These are phyloP conservation scores for Inonotus hispidus DNA, from an alignment of 1,284 basidiomycete genomes.

Conservation along the genomic window DNA sequence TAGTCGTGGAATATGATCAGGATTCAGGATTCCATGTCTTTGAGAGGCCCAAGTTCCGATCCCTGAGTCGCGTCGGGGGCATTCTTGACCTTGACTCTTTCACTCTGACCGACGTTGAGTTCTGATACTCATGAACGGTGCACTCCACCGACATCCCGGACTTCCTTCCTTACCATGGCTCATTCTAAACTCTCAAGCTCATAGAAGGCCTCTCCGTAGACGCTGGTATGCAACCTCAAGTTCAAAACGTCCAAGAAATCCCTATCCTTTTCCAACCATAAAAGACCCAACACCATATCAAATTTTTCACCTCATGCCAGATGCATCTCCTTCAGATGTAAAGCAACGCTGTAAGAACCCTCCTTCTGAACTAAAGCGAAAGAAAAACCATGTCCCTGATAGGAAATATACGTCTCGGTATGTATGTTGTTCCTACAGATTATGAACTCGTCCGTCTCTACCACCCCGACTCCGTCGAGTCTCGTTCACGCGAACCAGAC, in stretches of 20 bases:
- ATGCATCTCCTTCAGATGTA: slow-evolving; percentile 52
- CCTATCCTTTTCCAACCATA: slow-evolving; percentile 51
- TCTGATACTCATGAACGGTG: background rate
- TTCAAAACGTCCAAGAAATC: slow-evolving; percentile 27
- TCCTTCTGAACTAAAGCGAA: background rate
- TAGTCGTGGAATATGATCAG: background rate
- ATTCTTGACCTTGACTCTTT: background rate
- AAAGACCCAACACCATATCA: slow-evolving; percentile 58
- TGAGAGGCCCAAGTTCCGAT: no score
- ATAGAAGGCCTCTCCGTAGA: background rate
- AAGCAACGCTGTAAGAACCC: slow-evolving; percentile 53
- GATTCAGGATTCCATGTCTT: background rate
- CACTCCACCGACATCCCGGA: background rate
- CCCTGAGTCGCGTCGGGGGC: background rate
- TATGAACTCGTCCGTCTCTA: slow-evolving; percentile 67
- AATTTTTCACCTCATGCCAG: slow-evolving; percentile 58
- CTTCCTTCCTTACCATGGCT: background rate
- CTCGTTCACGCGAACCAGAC: slow-evolving; percentile 39
- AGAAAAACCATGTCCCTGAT: background rate
- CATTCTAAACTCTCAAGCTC: background rate
- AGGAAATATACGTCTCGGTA: no score
- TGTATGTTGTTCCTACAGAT: slow-evolving; percentile 36
- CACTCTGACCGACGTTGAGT: background rate
- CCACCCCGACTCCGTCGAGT: slow-evolving; percentile 60
- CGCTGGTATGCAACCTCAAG: background rate